Conservation (phyloP, 2,329 filamentous ascomycete species). For the Colletotrichum tofieldiae region DNA sequence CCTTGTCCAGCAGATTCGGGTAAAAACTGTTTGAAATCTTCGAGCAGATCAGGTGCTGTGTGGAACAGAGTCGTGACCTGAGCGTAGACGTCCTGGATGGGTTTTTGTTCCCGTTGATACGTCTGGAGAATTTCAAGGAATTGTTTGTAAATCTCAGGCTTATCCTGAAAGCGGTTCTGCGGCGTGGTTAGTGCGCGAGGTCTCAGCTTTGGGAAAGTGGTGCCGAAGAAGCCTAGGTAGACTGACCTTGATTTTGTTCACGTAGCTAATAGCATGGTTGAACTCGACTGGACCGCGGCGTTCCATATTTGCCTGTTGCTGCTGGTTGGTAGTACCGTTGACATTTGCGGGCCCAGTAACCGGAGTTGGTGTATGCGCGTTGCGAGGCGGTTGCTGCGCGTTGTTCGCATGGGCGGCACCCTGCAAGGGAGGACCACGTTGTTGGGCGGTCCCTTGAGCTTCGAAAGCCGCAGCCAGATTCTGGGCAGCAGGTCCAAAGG, state of each 20-base stretch:
- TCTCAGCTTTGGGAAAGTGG: not conserved
- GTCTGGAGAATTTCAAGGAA: slow-evolving; percentile 98
- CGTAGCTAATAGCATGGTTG: slow-evolving; percentile 99
- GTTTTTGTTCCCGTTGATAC: slow-evolving; percentile 97
- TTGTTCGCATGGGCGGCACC: slow-evolving; percentile 55
- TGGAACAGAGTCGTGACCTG: slow-evolving; percentile 97
- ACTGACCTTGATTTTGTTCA: slow-evolving; percentile 98
- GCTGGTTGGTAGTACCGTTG: slow-evolving; percentile 72
- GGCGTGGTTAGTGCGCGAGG: slow-evolving; percentile 40
- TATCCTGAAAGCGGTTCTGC: slow-evolving; percentile 95
- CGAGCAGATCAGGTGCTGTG: slow-evolving; percentile 91
- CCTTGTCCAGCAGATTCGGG: slow-evolving; percentile 82
- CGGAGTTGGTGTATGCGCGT: slow-evolving; percentile 74
- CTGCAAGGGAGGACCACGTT: slow-evolving; percentile 51
- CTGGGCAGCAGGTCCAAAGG: slow-evolving; percentile 61
- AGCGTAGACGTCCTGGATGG: slow-evolving; percentile 97
- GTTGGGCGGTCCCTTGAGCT: slow-evolving; percentile 50
- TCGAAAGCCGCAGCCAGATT: slow-evolving; percentile 47
- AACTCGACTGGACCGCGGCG: slow-evolving; percentile 97
- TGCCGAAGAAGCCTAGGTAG: not conserved
- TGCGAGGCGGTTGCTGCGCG: slow-evolving; percentile 65
- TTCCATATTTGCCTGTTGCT: slow-evolving; percentile 74
- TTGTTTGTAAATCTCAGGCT: slow-evolving; percentile 99
- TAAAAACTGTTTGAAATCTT: slow-evolving; percentile 99
- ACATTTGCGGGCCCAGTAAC: slow-evolving; percentile 69